Evolutionary conservation across 2,329 filamentous ascomycete genomes (phyloP).

Genomic region (Aspergillus flavus): DNA sequence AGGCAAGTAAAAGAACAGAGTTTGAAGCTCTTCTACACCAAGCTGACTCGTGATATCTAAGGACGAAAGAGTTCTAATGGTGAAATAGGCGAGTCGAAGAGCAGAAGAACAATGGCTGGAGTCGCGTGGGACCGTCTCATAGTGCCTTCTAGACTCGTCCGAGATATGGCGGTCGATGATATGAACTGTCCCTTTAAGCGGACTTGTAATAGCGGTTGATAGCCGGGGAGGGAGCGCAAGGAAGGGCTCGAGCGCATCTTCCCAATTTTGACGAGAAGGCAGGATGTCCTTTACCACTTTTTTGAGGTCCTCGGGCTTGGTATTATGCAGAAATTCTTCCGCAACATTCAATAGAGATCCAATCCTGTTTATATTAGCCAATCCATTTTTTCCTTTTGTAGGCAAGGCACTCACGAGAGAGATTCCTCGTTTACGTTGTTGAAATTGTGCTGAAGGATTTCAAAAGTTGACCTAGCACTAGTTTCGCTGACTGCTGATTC

Average conservation of each 20-base stretch:
- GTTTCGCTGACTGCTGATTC: slow-evolving; percentile 41
- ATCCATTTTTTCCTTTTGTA: neutral
- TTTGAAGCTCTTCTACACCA: slow-evolving; percentile 35
- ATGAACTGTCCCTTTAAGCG: slow-evolving; percentile 70
- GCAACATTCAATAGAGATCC: slow-evolving; percentile 59
- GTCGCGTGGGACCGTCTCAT: slow-evolving; percentile 58
- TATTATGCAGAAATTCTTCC: slow-evolving; percentile 48
- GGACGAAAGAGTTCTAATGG: slow-evolving; percentile 58
- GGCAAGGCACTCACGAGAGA: slow-evolving; percentile 45
- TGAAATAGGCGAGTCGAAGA: slow-evolving; percentile 74
- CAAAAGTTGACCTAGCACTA: slow-evolving; percentile 51
- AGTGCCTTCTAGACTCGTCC: slow-evolving; percentile 25
- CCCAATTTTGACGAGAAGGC: slow-evolving; percentile 68
- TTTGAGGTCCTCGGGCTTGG: slow-evolving; percentile 29
- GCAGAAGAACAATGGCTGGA: slow-evolving; percentile 70
- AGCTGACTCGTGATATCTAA: slow-evolving; percentile 38
- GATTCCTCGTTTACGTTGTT: slow-evolving; percentile 46
- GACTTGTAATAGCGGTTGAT: slow-evolving; percentile 73
- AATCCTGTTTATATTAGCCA: slow-evolving; percentile 48
- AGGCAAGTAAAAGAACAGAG: slow-evolving; percentile 55
- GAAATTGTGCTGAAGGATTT: slow-evolving; percentile 57
- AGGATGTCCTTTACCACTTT: slow-evolving; percentile 54
- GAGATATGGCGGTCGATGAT: slow-evolving; percentile 52
- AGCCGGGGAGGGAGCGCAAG: slow-evolving; percentile 45
- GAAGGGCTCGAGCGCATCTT: slow-evolving; percentile 60